Conservation (phyloP, 2,329 filamentous ascomycete genomes). For the Chaetomium globosum region DNA sequence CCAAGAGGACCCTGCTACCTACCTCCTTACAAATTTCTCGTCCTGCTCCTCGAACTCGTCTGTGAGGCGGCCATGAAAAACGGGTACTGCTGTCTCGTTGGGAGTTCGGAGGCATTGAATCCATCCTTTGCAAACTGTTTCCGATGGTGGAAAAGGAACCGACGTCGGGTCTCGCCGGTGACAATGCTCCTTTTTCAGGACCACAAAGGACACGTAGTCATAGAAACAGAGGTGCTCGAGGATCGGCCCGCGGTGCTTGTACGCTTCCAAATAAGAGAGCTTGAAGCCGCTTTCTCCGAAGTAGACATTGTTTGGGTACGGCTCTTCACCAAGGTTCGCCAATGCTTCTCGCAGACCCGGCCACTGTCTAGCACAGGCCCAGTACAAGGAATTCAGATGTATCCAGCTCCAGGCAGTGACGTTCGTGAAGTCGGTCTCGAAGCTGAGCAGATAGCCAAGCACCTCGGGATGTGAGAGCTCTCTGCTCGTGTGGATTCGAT, state of each 20-base stretch:
- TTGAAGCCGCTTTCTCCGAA: constrained; percentile 8
- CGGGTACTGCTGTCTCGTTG: no score
- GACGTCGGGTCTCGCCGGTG: background rate
- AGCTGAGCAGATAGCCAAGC: no score
- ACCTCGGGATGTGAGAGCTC: no score
- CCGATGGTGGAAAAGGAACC: constrained; percentile 4
- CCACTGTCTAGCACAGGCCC: constrained; percentile 7
- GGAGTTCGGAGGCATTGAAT: background rate
- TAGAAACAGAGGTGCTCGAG: constrained; percentile 5
- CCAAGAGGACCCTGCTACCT: no score
- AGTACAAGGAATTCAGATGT: background rate
- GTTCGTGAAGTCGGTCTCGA: no score
- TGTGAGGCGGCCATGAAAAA: no score
- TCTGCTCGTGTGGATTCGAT: no score
- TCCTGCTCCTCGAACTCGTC: no score
- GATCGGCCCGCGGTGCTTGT: constrained; percentile 9
- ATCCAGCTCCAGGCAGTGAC: no score
- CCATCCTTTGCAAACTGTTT: constrained; percentile 1
- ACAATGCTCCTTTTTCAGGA: constrained; percentile 4
- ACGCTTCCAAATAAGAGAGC: constrained; percentile 3
- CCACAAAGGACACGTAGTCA: constrained; percentile 6
- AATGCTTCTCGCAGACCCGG: background rate
- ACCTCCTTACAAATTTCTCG: no score
- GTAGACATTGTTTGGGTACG: constrained; percentile 9
- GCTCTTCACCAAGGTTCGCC: constrained; percentile 4